Conservation (phyloP, 768 basidiomycete genomes). For the Lentinula raphanica region DNA sequence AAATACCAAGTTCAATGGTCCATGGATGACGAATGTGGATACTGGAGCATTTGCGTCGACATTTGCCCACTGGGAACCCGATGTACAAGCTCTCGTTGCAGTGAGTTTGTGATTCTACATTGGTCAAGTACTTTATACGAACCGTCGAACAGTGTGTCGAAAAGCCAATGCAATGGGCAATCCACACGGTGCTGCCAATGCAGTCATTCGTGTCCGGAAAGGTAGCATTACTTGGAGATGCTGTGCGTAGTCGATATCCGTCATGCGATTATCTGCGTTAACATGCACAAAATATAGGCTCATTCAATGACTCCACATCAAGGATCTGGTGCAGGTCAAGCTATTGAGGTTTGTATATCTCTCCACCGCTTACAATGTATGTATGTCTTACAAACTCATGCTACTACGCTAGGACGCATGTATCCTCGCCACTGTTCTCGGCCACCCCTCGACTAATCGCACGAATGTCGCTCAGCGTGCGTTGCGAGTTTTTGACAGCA, state of each 20-base stretch:
- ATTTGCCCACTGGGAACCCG: slow-evolving; percentile 55
- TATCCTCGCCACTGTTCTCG: slow-evolving; percentile 38
- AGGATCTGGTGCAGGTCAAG: slow-evolving; percentile 56
- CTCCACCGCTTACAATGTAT: neutral
- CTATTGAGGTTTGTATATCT: slow-evolving; percentile 40
- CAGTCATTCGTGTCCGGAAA: slow-evolving; percentile 45
- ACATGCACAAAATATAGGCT: slow-evolving; percentile 14
- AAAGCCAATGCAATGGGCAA: slow-evolving; percentile 53
- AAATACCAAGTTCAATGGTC: slow-evolving; percentile 39
- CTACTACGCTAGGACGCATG: slow-evolving; percentile 48
- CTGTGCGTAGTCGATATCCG: slow-evolving; percentile 32
- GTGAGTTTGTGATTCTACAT: slow-evolving; percentile 25
- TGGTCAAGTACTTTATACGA: neutral
- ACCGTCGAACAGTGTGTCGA: slow-evolving; percentile 44
- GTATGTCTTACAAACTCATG: neutral
- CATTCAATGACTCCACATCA: slow-evolving; percentile 49
- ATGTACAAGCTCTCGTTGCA: slow-evolving; percentile 51
- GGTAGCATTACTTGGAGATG: slow-evolving; percentile 45
- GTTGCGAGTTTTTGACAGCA: slow-evolving; percentile 41
- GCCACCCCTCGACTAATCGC: slow-evolving; percentile 35
- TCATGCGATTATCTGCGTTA: too few relatives aligned
- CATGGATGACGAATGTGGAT: slow-evolving; percentile 46
- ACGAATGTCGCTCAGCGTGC: slow-evolving; percentile 33
- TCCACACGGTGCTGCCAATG: slow-evolving; percentile 53
- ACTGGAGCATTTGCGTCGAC: slow-evolving; percentile 37